These are phyloP conservation scores for Penicillium parvum DNA, from an alignment of 495 filamentous ascomycete genomes.

Conservation along the genomic window DNA sequence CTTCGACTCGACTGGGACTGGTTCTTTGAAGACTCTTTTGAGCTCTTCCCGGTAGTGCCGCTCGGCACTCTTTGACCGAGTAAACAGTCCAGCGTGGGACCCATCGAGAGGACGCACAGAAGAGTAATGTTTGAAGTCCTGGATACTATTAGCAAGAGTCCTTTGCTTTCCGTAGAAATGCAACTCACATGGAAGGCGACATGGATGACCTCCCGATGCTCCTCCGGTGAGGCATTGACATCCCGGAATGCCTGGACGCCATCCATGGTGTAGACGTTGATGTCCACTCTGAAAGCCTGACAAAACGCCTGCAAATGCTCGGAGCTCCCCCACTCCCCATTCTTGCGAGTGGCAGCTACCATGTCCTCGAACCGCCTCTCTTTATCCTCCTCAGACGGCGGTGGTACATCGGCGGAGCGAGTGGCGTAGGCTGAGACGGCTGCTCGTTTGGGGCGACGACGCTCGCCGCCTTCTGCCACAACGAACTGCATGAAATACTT, in stretches of 20 bases:
- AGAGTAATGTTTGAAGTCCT: conserved; percentile 67
- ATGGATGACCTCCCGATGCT: conserved; percentile 46
- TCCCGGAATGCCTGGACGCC: conserved; percentile 43
- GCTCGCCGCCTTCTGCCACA: conserved; percentile 53
- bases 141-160: neutral
- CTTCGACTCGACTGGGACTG: conserved; percentile 2
- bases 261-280: conserved; percentile 58
- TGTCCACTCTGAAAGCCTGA: conserved; percentile 55
- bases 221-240: conserved; percentile 41
- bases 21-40: conserved; percentile 15
- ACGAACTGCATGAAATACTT: conserved; percentile 66
- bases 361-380: conserved; percentile 60
- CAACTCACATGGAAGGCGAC: conserved; percentile 69
- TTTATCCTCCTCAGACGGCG: conserved; percentile 52
- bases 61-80: conserved; percentile 6
- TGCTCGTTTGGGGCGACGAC: conserved; percentile 60
- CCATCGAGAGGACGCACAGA: conserved; percentile 62
- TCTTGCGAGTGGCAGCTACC: conserved; percentile 55
- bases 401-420: conserved; percentile 33
- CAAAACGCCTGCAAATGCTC: conserved; percentile 69
- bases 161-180: neutral
- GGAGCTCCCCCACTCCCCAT: conserved; percentile 66
- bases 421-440: conserved; percentile 40
- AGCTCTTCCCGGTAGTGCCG: conserved; percentile 37
- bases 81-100: conserved; percentile 48